These are phyloP conservation scores for Podospora anserina DNA, from an alignment of 495 filamentous ascomycete species.

Conservation along the genomic window DNA sequence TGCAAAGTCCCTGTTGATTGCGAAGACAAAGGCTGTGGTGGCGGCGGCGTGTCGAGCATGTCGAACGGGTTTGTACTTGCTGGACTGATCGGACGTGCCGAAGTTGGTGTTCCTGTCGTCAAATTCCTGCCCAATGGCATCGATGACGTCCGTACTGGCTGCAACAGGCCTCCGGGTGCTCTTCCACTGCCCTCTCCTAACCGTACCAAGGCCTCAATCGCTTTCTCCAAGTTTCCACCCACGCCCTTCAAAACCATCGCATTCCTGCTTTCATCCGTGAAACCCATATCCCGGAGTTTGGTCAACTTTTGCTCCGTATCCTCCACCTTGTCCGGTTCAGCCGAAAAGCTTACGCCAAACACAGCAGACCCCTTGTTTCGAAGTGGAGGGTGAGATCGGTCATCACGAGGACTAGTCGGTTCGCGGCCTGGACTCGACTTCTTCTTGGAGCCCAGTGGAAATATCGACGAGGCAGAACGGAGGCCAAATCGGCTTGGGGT, in stretches of 20 bases:
- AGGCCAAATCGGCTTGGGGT: constrained; percentile 73
- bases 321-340: constrained; percentile 41
- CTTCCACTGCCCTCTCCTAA: constrained; percentile 63
- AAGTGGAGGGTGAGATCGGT: constrained; percentile 27
- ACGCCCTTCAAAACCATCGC: constrained; percentile 72
- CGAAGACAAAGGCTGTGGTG: constrained; percentile 52
- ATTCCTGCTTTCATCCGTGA: constrained; percentile 78
- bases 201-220: constrained; percentile 77
- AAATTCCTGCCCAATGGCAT: constrained; percentile 39
- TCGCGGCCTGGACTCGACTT: constrained; percentile 25
- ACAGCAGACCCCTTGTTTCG: constrained; percentile 60
- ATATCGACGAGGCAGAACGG: constrained; percentile 70
- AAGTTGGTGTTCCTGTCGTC: constrained; percentile 38
- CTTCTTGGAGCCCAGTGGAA: constrained; percentile 46
- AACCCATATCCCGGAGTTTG: constrained; percentile 86
- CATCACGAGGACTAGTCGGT: constrained; percentile 30
- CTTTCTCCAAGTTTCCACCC: constrained; percentile 76
- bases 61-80: constrained; percentile 70
- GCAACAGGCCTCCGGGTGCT: constrained; percentile 38
- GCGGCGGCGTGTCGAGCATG: constrained; percentile 40
- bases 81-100: constrained; percentile 36
- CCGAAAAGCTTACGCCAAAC: constrained; percentile 62
- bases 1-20: constrained; percentile 57
- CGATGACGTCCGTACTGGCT: constrained; percentile 33
- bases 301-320: constrained; percentile 67